Base-by-base conservation (phyloP, 2,329 filamentous ascomycete genomes). In the Botrytis fabae region DNA sequence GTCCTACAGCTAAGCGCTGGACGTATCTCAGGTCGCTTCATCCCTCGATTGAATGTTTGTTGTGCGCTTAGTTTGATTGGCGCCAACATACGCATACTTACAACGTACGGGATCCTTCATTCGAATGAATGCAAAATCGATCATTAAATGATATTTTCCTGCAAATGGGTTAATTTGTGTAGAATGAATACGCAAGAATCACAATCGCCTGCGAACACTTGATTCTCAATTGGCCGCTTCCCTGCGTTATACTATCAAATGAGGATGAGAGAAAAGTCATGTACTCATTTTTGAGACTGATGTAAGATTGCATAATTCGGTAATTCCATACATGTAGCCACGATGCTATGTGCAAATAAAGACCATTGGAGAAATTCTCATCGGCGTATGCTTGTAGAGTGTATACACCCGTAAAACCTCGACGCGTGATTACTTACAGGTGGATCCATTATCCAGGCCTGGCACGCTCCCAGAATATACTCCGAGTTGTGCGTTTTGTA, bases 31-130 rank as follows among this genome's bases (percentile, higher is more conserved):
- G 28, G 20, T 65, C 28, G 28, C 42, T 28, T 65, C 28, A 25
- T 38, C 22, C 42, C 22, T 65, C 22, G 42, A 65, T n/a, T 35
- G 3, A 25, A 65, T 35, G 12, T 35, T 65, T 22, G 44, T 38
- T 65, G 32, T 65, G 63, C 63, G 44, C 63, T 65, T 65, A 65
- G 28, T 48, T 48, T 22, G 32, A 25, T 48, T 48, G 63, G 20
- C 22, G 42, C 28, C 44, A 38, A 51, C 22, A 51, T 35, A 63
- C 25, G 25, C 60, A n/a, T n/a, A 42, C 14, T 61, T 40, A n/a
- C 20, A 61, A 40, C 20, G 35, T 35, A 28, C 20, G 35, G 18
- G 12, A 62, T 62, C 60, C 60, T 62, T 42, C 22, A n/a, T 18
- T 40, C 8, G 14, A 57, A 57, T 28, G 7, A 28, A 57, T 32